Base-by-base conservation (phyloP, 1,139 yeast genomes). In the Diutina sp. region DNA sequence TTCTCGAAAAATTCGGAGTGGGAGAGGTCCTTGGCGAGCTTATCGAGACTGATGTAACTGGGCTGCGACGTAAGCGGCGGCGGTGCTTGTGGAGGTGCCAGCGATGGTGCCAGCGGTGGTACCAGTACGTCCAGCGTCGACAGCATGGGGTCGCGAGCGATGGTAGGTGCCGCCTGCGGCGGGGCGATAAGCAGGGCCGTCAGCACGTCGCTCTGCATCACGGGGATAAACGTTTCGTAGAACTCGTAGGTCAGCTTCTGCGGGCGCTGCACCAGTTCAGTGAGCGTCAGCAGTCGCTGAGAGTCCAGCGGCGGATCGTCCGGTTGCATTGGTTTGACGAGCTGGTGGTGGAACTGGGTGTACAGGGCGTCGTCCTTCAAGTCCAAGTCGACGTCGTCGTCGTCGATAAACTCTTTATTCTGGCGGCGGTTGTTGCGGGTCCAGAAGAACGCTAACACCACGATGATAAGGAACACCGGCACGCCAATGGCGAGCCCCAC, bases 401-500 rank as follows among this genome's bases (percentile, higher is more conserved):
- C 69, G 11, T 60, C 59, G 9, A 59, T 53, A 61, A 73, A 79
- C 62, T 75, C 79, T 54, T 60, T 60, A 38, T 61, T 62, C 59
- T 72, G 77, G 54, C 67, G 65, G 51, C 70, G 66, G 54, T 71
- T 70, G 61, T 70, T 72, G 52, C 74, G 63, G 53, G 63, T 58
- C 71, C 73, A 72, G 16, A 53, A 44, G 30, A 21, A 35, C 16
- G 65, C 55, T 6, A 64, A 58, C 29, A 65, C 61, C 16, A 63
- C 61, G 18, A 67, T 59, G 21, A 63, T 57, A 9, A 62, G 41
- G 53, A 69, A 65, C 46, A 74, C 65, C 2, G 79, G 79, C 45
- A 74, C 62, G 7, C 80, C 79, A 44, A 76, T 73, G 18, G 78
- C 76, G 55, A 76, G 65, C 3, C 79, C 79, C 18, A 76, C 78